Base-by-base conservation (phyloP, 768 basidiomycete species). In the Naganishia antarctica region DNA sequence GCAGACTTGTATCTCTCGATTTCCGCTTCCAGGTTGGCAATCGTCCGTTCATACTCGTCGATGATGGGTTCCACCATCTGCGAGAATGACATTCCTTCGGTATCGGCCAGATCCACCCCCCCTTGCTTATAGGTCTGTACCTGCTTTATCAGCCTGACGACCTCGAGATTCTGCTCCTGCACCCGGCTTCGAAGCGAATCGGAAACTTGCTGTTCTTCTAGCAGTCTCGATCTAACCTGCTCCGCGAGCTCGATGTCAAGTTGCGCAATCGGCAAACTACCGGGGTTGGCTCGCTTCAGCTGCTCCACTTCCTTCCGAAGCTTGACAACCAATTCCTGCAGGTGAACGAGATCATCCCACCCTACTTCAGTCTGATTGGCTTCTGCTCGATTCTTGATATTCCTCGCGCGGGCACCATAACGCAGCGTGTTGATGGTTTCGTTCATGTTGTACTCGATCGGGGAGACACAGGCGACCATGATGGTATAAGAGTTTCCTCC, bases 381-480 rank as follows among this genome's bases (percentile, higher is more conserved):
- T 34, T 88, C 85, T 2, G 90, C 93, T 47, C 86, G 83, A 71
- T 99, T 99, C 80, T 93, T 94, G 81, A 99, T 99, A 73, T 96
- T 97, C 68, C 92, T 81, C 12, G 96, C 96, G 40, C 96, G 88
- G 70, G 96, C 93, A 34, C 94, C 96, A 73, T 98, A 99, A 78
- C 96, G 96, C 76, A 98, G 71, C 11, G 78, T 79, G 49, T 73
- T 76, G 47, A 97, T 82, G 0, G 96, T 99, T 79, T 99, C 96
- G 65, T 82, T 86, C 2, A 88, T 83, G 76, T 99, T 99, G 85
- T 86, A 94, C 78, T 99, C 96, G 0, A 91, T 90, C 15, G 91
- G 88, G 70, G 91, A 93, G 66, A 96, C 90, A 76, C 94, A 99
- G 18, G 96, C 96, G 68, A 99, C 91, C 96, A 99, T 99, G 70